A percentile compares a stretch with the other conserved stretches of the same genome.
Conservation (phyloP, 2,329 filamentous ascomycete genomes). For the Beauveria asiatica region DNA sequence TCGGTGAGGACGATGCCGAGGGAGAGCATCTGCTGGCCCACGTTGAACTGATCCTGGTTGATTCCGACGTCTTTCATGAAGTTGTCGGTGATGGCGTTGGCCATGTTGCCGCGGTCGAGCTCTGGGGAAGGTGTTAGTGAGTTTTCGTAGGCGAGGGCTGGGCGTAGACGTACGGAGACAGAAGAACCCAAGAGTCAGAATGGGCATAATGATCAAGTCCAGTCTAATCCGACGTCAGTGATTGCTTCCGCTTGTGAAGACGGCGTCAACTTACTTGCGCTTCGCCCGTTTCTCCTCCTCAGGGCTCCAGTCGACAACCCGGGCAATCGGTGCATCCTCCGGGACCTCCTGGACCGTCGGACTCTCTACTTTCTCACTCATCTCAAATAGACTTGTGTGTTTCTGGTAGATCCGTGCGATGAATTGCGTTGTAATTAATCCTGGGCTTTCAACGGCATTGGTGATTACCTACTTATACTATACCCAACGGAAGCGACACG, state of each 20-base stretch:
- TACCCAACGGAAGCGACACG: no score
- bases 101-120: constrained; percentile 28
- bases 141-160: not conserved
- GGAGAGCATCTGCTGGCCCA: constrained; percentile 42
- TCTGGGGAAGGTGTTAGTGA: constrained; percentile 11
- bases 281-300: constrained; percentile 23
- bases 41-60: constrained; percentile 42
- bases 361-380: not conserved
- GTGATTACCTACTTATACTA: not conserved
- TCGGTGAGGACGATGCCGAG: constrained; percentile 37
- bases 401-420: not conserved
- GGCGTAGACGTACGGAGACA: constrained; percentile 30
- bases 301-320: constrained; percentile 18
- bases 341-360: not conserved
- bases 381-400: not conserved
- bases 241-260: not conserved
- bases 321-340: constrained; percentile 12
- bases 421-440: no score
- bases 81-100: constrained; percentile 39
- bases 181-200: constrained; percentile 34
- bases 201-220: constrained; percentile 34
- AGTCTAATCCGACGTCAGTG: constrained; percentile 18
- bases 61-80: constrained; percentile 42
- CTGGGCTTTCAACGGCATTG: not conserved
- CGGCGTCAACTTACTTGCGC: constrained; percentile 18